phyloP scores from a whole-genome alignment of 768 basidiomycete genomes.

The Leccinum subtestaceum region DNA sequence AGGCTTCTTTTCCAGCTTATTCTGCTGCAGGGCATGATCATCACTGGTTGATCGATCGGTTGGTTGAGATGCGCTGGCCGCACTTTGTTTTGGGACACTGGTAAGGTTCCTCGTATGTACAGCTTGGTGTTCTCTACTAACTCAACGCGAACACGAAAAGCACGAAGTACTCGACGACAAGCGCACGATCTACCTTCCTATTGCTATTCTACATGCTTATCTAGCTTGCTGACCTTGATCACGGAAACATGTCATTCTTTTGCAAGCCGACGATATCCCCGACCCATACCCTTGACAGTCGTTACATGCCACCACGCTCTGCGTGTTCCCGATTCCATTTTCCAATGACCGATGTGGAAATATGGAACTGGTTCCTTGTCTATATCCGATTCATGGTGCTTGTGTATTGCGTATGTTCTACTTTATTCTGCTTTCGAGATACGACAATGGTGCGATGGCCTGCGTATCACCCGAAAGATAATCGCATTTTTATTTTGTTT shows the following conservation, averaged over 20 bases:
- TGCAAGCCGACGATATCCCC: constrained; percentile 33
- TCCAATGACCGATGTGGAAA: constrained; percentile 5
- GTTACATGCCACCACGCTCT: constrained; percentile 21
- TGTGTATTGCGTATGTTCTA: constrained; percentile 32
- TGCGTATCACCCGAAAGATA: constrained; percentile 19
- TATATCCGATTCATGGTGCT: constrained; percentile 20
- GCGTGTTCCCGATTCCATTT: constrained; percentile 13
- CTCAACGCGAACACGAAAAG: constrained; percentile 10
- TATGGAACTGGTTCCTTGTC: constrained; percentile 23
- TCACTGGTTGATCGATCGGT: constrained; percentile 24
- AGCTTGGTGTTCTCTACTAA: background rate
- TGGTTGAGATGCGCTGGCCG: constrained; percentile 30
- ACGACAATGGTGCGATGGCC: constrained; percentile 7
- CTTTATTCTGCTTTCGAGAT: constrained; percentile 28
- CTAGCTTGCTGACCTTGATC: constrained; percentile 29
- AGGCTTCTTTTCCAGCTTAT: constrained; percentile 58
- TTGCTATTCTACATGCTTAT: constrained; percentile 34
- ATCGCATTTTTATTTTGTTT: constrained; percentile 20
- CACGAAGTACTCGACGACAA: constrained; percentile 32
- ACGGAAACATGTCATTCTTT: constrained; percentile 26
- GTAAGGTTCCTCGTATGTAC: constrained; percentile 11
- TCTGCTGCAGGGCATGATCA: constrained; percentile 67
- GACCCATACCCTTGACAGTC: constrained; percentile 31
- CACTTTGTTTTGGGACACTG: constrained; percentile 25
- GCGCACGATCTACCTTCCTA: constrained; percentile 31